Conservation (phyloP, 805 yeast genomes). For the Zygosaccharomyces kombuchaensis region DNA sequence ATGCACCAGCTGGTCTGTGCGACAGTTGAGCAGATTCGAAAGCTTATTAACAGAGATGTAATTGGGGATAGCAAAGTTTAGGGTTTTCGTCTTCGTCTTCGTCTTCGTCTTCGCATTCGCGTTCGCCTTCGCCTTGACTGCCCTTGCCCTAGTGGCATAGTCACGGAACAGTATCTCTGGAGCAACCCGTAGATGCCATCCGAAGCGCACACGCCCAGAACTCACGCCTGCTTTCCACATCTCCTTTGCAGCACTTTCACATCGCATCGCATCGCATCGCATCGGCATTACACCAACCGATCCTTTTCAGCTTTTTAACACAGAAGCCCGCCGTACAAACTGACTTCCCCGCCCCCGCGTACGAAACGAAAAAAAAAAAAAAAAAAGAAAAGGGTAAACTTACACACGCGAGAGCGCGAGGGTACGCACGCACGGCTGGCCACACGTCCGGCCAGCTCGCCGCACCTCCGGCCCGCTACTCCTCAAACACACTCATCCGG, state of each 20-base stretch:
- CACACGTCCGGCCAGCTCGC: too few species aligned
- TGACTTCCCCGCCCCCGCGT: neutral
- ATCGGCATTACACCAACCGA: too few species aligned
- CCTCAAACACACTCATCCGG: slow-evolving; percentile 26
- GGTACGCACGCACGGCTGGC: too few species aligned
- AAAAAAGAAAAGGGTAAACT: neutral
- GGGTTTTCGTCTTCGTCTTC: slow-evolving; percentile 9
- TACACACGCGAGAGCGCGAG: neutral
- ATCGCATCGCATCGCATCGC: neutral
- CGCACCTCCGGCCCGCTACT: neutral
- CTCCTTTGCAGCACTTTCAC: too few species aligned
- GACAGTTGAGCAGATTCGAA: slow-evolving; percentile 63
- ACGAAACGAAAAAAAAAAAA: neutral
- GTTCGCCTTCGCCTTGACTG: slow-evolving; percentile 3
- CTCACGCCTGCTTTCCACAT: slow-evolving; percentile 1
- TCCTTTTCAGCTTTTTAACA: neutral
- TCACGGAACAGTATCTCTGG: neutral
- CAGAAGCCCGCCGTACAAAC: neutral
- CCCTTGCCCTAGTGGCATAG: neutral
- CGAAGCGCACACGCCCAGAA: too few species aligned
- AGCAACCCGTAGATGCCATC: neutral
- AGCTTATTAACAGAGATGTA: slow-evolving; percentile 76
- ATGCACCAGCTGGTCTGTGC: slow-evolving; percentile 54
- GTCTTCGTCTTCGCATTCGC: slow-evolving; percentile 16
- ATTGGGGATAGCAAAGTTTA: slow-evolving; percentile 52